Conservation (phyloP, 805 yeast species). For the Starmerella floricola region DNA sequence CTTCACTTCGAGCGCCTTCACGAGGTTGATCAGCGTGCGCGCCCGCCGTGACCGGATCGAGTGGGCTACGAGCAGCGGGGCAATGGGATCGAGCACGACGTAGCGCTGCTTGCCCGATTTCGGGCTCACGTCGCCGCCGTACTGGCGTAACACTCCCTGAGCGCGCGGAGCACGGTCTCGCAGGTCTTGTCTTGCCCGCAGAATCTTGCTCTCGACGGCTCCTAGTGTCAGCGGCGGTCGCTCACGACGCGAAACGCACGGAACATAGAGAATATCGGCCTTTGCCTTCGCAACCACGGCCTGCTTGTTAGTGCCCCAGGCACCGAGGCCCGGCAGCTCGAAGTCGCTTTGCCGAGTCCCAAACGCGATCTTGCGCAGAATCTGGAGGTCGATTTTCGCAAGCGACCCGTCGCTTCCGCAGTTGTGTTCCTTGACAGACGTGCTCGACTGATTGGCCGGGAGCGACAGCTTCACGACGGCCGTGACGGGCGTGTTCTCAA, state of each 20-base stretch:
- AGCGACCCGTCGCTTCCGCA: slow-evolving; percentile 18
- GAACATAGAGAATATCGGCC: slow-evolving; percentile 46
- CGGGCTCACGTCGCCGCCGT: slow-evolving; percentile 73
- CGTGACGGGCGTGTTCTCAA: slow-evolving; percentile 42
- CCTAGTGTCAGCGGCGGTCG: slow-evolving; percentile 46
- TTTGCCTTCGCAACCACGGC: slow-evolving; percentile 32
- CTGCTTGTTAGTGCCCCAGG: slow-evolving; percentile 10
- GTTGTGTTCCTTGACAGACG: not conserved
- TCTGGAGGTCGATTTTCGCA: slow-evolving; percentile 36
- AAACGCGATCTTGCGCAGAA: slow-evolving; percentile 37
- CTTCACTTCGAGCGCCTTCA: slow-evolving; percentile 47
- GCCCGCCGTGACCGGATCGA: slow-evolving; percentile 57
- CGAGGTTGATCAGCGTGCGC: slow-evolving; percentile 61
- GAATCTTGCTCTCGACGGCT: slow-evolving; percentile 29
- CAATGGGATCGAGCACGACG: slow-evolving; percentile 57
- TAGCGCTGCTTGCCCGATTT: slow-evolving; percentile 54
- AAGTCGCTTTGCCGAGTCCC: slow-evolving; percentile 35
- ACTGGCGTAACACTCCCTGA: slow-evolving; percentile 68
- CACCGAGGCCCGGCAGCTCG: slow-evolving; percentile 22
- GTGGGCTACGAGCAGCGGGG: slow-evolving; percentile 52
- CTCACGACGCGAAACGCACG: slow-evolving; percentile 41
- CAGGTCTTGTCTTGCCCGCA: slow-evolving; percentile 25
- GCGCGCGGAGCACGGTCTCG: slow-evolving; percentile 26
- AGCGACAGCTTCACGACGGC: slow-evolving; percentile 48
- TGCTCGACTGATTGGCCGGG: slow-evolving; percentile 19